These are phyloP conservation scores for Lachancea cidri DNA, from an alignment of 805 yeast genomes.

Conservation along the genomic window DNA sequence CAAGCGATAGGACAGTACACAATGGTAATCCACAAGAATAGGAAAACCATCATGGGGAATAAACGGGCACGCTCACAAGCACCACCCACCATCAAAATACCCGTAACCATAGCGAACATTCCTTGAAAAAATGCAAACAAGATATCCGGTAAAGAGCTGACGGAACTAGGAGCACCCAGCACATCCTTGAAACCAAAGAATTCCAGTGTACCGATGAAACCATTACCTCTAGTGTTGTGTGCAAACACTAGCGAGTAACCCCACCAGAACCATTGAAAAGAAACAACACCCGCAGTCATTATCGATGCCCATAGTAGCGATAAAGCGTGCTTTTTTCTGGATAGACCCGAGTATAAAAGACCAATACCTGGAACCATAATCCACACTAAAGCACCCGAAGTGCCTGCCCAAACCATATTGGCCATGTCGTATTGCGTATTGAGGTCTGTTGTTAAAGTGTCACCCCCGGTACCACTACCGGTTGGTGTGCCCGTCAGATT, in stretches of 20 bases:
- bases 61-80: conserved; percentile 96
- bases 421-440: conserved; percentile 66
- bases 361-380: conserved; percentile 97
- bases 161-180: conserved; percentile 73
- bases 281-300: conserved; percentile 76
- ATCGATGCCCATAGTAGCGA: conserved; percentile 91
- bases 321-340: conserved; percentile 93
- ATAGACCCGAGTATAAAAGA: conserved; percentile 83
- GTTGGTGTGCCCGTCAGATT: conserved; percentile 42
- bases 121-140: conserved; percentile 90
- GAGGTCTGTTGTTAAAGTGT: conserved; percentile 66
- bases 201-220: conserved; percentile 73
- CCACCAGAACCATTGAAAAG: conserved; percentile 98
- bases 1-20: conserved; percentile 95
- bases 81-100: conserved; percentile 93
- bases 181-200: conserved; percentile 78
- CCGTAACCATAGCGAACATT: conserved; percentile 93
- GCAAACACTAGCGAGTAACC: conserved; percentile 89
- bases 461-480: conserved; percentile 72
- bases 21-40: conserved; percentile 89
- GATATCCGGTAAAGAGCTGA: conserved; percentile 75
- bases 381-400: conserved; percentile 80
- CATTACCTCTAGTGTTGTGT: conserved; percentile 53
- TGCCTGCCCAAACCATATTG: conserved; percentile 82
- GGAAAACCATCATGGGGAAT: conserved; percentile 93